phyloP scores from a whole-genome alignment of 805 yeast genomes.

The Yamadazyma laniorum region DNA sequence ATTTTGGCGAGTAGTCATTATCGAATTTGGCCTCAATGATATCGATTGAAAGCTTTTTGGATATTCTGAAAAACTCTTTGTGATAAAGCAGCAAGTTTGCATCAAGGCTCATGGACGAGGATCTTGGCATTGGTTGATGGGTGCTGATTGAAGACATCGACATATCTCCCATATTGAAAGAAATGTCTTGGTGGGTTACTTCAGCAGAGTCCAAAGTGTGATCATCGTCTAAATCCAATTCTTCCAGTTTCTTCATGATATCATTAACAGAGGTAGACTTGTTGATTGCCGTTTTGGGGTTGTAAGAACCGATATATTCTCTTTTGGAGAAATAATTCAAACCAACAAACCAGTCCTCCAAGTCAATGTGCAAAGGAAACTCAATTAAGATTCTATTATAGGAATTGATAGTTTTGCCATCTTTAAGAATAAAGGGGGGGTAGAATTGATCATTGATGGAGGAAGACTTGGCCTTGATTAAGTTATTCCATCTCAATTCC shows the following conservation, averaged over 20 bases:
- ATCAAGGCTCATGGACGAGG: neutral
- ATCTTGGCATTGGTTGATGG: neutral
- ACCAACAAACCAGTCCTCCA: constrained; percentile 77
- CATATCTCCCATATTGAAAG: constrained; percentile 8
- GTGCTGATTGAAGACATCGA: constrained; percentile 2
- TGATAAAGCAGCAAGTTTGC: constrained; percentile 14
- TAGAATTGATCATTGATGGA: constrained; percentile 19
- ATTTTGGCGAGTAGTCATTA: constrained; percentile 17
- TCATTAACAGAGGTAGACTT: constrained; percentile 7
- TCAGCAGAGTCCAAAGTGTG: neutral
- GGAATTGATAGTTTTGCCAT: constrained; percentile 31
- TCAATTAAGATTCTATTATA: constrained; percentile 50
- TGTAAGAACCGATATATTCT: constrained; percentile 46
- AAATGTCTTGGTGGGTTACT: neutral
- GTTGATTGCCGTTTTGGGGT: constrained; percentile 10
- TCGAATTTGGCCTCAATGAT: constrained; percentile 65
- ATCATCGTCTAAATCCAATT: constrained; percentile 1
- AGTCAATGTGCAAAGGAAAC: constrained; percentile 65
- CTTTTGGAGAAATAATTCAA: constrained; percentile 60
- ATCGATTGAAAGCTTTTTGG: constrained; percentile 53
- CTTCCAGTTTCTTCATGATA: constrained; percentile 7
- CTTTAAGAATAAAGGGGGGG: constrained; percentile 30
- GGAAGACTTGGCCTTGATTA: constrained; percentile 28
- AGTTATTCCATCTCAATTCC: constrained; percentile 48
- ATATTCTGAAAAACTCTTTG: constrained; percentile 47